phyloP scores from a whole-genome alignment of 2,329 filamentous ascomycete genomes.

The Venturia effusa region DNA sequence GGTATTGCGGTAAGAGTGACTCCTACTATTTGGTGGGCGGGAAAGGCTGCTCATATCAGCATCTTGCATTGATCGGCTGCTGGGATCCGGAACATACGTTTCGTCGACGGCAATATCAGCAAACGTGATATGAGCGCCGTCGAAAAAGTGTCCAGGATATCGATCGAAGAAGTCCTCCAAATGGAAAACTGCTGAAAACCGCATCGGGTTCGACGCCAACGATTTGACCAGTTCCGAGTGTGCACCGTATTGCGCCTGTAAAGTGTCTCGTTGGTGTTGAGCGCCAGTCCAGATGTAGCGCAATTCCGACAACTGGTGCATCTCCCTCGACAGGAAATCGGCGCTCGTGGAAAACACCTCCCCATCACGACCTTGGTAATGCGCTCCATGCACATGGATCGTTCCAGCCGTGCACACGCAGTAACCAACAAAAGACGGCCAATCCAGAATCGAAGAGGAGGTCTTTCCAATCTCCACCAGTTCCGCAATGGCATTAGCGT shows the following conservation, averaged over 20 bases:
- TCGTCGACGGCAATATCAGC: constrained; percentile 56
- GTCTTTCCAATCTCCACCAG: constrained; percentile 69
- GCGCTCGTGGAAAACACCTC: constrained; percentile 53
- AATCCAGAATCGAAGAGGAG: constrained; percentile 60
- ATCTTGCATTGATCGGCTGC: background rate
- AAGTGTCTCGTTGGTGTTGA: constrained; percentile 67
- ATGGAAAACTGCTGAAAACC: constrained; percentile 70
- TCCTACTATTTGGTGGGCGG: background rate
- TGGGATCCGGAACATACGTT: constrained; percentile 27
- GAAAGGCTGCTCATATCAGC: background rate
- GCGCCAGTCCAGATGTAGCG: constrained; percentile 66
- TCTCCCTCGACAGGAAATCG: constrained; percentile 65
- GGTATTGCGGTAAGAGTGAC: background rate
- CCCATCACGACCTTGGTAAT: constrained; percentile 58
- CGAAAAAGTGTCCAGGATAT: constrained; percentile 61
- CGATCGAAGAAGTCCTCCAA: constrained; percentile 82
- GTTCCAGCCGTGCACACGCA: constrained; percentile 80
- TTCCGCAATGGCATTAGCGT: constrained; percentile 80
- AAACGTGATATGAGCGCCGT: constrained; percentile 64
- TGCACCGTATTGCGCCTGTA: constrained; percentile 68
- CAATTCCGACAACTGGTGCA: constrained; percentile 68
- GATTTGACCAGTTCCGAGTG: constrained; percentile 71
- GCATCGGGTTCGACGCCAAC: constrained; percentile 55
- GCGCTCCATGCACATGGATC: constrained; percentile 75
- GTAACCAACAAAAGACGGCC: constrained; percentile 79